Conservation (phyloP, 2,329 filamentous ascomycete species). For the Aspergillus arachidicola region DNA sequence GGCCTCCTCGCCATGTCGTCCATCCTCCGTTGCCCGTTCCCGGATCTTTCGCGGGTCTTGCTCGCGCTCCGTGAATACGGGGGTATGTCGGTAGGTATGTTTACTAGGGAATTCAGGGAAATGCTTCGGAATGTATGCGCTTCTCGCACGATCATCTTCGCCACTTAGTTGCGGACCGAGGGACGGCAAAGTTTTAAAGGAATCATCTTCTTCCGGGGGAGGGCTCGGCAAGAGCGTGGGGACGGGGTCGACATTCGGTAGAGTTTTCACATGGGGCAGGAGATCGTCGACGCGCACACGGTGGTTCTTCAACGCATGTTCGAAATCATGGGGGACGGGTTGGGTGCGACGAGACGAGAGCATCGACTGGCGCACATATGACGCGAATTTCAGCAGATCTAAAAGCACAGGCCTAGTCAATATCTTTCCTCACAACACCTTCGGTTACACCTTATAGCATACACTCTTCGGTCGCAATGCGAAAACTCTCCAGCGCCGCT, state of each 20-base stretch:
- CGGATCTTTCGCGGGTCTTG: slow-evolving; percentile 62
- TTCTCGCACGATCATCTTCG: slow-evolving; percentile 48
- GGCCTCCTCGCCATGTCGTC: slow-evolving; percentile 66
- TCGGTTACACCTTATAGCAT: slow-evolving; percentile 31
- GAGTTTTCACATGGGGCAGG: slow-evolving; percentile 34
- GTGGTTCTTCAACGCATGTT: slow-evolving; percentile 44
- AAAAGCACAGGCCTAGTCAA: slow-evolving; percentile 22
- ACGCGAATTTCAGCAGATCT: slow-evolving; percentile 60
- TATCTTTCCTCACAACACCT: slow-evolving; percentile 8
- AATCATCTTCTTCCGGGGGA: slow-evolving; percentile 42
- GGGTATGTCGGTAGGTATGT: slow-evolving; percentile 65
- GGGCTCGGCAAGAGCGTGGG: slow-evolving; percentile 42
- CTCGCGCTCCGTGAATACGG: slow-evolving; percentile 61
- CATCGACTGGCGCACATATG: slow-evolving; percentile 61
- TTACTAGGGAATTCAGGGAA: slow-evolving; percentile 65
- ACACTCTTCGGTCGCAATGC: slow-evolving; percentile 61
- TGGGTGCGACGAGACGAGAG: slow-evolving; percentile 56
- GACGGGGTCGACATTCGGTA: slow-evolving; percentile 22
- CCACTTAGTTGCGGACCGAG: slow-evolving; percentile 56
- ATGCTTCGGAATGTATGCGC: slow-evolving; percentile 60
- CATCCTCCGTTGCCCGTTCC: slow-evolving; percentile 67
- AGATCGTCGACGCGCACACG: slow-evolving; percentile 37
- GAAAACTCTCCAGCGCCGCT: slow-evolving; percentile 59
- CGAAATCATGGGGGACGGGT: slow-evolving; percentile 63
- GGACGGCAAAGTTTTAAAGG: slow-evolving; percentile 42